A percentile compares a stretch with the other conserved stretches of the same genome.
Conservation (phyloP, 73 alveolate species). For the Paramecium tetraurelia region DNA sequence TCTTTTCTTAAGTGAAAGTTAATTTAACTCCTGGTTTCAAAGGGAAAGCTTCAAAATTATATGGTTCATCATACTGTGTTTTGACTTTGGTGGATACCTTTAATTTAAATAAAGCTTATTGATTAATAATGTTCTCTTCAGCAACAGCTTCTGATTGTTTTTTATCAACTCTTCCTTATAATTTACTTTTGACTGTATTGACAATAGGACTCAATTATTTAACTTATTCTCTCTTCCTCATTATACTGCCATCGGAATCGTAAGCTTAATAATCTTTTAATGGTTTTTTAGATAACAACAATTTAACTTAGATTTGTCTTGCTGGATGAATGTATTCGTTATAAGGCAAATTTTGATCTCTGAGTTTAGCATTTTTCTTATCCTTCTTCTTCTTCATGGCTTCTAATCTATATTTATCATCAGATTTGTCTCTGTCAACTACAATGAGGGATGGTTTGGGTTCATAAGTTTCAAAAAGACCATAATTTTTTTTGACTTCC, state of each 20-base stretch:
- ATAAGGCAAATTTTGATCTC: not conserved
- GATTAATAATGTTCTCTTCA: not conserved
- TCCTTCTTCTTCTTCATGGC: not conserved
- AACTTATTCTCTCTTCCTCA: conserved; percentile 20
- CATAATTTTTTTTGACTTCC: not conserved
- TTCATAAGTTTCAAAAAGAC: not conserved
- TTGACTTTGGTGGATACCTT: not conserved
- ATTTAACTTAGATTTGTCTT: not conserved
- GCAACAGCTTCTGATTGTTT: not conserved
- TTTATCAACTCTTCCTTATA: not conserved
- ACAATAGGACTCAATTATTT: not conserved
- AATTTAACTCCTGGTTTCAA: not conserved
- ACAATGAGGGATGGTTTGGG: not conserved
- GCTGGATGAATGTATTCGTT: not conserved
- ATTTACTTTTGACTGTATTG: not conserved
- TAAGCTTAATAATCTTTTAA: not conserved
- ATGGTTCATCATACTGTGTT: conserved; percentile 13
- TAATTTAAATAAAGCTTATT: not conserved
- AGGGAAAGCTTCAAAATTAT: conserved; percentile 2
- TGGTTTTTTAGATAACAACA: not conserved
- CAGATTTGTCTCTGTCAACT: conserved; percentile 1
- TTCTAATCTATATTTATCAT: conserved; percentile 14
- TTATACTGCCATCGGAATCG: not conserved
- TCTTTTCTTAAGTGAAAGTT: not conserved
- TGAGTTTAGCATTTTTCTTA: not conserved